Evolutionary conservation across 148 eudicot species (phyloP).

Genomic region (Chenopodium album): DNA sequence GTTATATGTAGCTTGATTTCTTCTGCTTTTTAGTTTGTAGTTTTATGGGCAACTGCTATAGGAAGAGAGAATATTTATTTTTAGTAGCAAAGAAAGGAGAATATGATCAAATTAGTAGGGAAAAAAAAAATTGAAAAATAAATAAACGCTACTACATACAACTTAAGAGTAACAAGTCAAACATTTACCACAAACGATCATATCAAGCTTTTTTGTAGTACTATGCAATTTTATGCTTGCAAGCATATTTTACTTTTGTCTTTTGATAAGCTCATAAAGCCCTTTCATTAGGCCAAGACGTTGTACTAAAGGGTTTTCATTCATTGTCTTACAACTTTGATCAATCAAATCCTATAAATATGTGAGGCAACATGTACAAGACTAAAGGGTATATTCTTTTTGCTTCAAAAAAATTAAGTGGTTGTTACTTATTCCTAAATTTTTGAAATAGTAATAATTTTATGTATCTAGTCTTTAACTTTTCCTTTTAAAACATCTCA

Average conservation of each 20-base stretch:
- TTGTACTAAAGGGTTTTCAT: background rate
- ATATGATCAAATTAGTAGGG: background rate
- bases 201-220: background rate
- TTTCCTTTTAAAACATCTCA: too few relatives aligned
- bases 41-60: too few relatives aligned
- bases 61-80: background rate
- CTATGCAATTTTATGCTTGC: constrained; percentile 11
- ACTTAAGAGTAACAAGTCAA: background rate
- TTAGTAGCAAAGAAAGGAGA: too few relatives aligned
- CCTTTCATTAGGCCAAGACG: background rate
- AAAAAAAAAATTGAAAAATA: background rate
- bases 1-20: too few relatives aligned
- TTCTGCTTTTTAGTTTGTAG: too few relatives aligned
- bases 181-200: constrained; percentile 10
- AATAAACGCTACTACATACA: background rate
- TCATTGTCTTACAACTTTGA: background rate
- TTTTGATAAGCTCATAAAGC: constrained; percentile 9
- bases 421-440: too few relatives aligned
- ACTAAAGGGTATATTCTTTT: background rate
- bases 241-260: constrained; percentile 17
- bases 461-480: too few relatives aligned
- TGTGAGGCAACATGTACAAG: background rate
- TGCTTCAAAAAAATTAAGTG: too few relatives aligned
- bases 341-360: constrained; percentile 9
- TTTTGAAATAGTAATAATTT: too few relatives aligned